A percentile compares a stretch with the other conserved stretches of the same genome.
phyloP scores from a whole-genome alignment of 1,284 basidiomycete genomes.

The Chalciporus piperatoides region DNA sequence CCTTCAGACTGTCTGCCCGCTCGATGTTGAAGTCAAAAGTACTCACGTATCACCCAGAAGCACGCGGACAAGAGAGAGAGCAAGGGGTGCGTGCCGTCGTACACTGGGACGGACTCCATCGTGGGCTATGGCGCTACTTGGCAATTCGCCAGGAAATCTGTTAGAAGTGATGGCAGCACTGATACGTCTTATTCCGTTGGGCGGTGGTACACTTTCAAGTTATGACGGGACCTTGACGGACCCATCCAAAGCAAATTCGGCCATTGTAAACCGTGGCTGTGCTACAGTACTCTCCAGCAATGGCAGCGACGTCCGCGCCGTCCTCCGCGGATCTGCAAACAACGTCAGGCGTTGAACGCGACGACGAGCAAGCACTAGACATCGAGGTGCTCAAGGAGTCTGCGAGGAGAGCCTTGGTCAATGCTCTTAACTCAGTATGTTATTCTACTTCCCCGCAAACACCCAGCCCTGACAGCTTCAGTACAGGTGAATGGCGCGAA shows the following conservation, averaged over 20 bases:
- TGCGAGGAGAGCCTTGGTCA: constrained; percentile 72
- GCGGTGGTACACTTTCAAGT: too few relatives aligned
- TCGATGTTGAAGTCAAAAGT: neutral
- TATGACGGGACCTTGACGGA: neutral
- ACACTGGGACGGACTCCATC: constrained; percentile 27
- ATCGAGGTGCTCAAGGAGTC: constrained; percentile 71
- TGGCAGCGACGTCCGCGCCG: constrained; percentile 30
- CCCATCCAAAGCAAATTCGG: neutral
- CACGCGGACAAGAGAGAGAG: constrained; percentile 73
- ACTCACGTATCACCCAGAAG: constrained; percentile 78
- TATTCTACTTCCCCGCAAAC: neutral
- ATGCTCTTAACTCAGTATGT: constrained; percentile 78
- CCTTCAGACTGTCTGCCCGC: constrained; percentile 7
- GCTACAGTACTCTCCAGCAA: constrained; percentile 15
- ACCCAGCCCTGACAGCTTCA: constrained; percentile 8
- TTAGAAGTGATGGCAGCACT: neutral
- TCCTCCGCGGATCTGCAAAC: constrained; percentile 28
- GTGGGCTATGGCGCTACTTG: constrained; percentile 6
- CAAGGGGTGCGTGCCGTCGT: constrained; percentile 48
- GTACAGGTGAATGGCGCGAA: constrained; percentile 87
- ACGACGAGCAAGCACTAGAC: constrained; percentile 52
- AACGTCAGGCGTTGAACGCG: constrained; percentile 24
- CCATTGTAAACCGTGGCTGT: constrained; percentile 30
- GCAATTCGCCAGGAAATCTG: neutral
- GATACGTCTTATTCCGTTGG: too few relatives aligned